Base-by-base conservation (phyloP, 2,329 filamentous ascomycete species). In the Sclerotinia sclerotiorum region DNA sequence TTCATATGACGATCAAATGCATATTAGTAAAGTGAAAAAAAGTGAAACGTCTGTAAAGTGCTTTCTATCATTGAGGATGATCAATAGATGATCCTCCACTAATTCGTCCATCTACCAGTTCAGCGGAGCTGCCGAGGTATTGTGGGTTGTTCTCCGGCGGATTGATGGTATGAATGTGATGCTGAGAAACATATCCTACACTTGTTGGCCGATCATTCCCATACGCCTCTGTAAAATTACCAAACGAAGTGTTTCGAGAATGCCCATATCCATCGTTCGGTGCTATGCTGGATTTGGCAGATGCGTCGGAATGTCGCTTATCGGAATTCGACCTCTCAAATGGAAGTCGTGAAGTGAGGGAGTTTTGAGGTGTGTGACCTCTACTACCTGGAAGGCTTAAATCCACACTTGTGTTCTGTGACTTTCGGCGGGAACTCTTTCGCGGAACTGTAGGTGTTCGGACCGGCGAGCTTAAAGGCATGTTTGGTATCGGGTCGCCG, bases 391-490 rank as follows among this genome's bases (percentile, higher is more conserved):
- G 29, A 11, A 57, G 64, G 1, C 69, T 58, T 24, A 62, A 48
- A 35, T 70, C 71, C 17, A 76, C 51, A 62, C 75, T 74, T 17
- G 73, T 69, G 46, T 69, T 75, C 61, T 76, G 73, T 5, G 76
- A 77, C 60, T 74, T 73, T 51, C 89, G 84, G 76, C 88, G 88
- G 0, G 91, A 93, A 76, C 89, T 93, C 79, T 90, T 92, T 42
- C 90, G 84, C 2, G 91, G 90, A 44, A 93, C 84, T 10, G 84
- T 81, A 0, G 74, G 75, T 57, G 70, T 74, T 39, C 65, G 56
- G 8, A 72, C 73, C 4, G 63, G 67, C 21, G 69, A 56, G 56
- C 72, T 69, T 27, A 54, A 24, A 5, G 72, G 70, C n/a, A 74
- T 32, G 6, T 48, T 61, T 1, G 88, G 87, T 5, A 83, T 78